A percentile compares a stretch with the other conserved stretches of the same genome.
Conservation (phyloP, 1,284 basidiomycete species). For the Cryptococcus neoformans region DNA sequence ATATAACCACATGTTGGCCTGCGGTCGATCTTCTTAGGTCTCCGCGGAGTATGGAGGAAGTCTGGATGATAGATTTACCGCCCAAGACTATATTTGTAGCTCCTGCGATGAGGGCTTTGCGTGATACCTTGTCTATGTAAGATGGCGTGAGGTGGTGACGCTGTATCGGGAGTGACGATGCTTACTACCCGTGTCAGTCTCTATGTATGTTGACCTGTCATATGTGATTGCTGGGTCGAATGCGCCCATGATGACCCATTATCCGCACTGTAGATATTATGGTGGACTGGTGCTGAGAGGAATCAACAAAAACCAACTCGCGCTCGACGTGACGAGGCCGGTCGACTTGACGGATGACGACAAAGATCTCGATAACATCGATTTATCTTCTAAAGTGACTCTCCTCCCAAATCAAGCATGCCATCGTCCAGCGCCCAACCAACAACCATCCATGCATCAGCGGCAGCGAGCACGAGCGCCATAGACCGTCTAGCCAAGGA, state of each 20-base stretch:
- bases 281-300: neutral
- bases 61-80: constrained; percentile 94
- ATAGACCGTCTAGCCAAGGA: constrained; percentile 23
- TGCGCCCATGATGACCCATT: constrained; percentile 37
- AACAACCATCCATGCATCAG: no score
- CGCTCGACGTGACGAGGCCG: neutral
- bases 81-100: constrained; percentile 96
- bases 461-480: constrained; percentile 4
- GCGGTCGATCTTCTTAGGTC: constrained; percentile 62
- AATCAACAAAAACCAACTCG: neutral
- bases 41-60: constrained; percentile 35
- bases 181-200: constrained; percentile 48
- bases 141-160: neutral
- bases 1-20: constrained; percentile 87
- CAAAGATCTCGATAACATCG: no score
- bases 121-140: constrained; percentile 72
- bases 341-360: neutral
- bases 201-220: constrained; percentile 45
- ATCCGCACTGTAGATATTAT: neutral
- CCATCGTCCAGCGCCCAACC: no score
- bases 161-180: neutral
- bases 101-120: constrained; percentile 87
- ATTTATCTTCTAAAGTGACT: neutral
- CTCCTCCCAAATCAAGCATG: no score
- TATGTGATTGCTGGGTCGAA: constrained; percentile 44